These are phyloP conservation scores for Solanum paucissectum DNA, from an alignment of 257 asterid species.

Conservation along the genomic window DNA sequence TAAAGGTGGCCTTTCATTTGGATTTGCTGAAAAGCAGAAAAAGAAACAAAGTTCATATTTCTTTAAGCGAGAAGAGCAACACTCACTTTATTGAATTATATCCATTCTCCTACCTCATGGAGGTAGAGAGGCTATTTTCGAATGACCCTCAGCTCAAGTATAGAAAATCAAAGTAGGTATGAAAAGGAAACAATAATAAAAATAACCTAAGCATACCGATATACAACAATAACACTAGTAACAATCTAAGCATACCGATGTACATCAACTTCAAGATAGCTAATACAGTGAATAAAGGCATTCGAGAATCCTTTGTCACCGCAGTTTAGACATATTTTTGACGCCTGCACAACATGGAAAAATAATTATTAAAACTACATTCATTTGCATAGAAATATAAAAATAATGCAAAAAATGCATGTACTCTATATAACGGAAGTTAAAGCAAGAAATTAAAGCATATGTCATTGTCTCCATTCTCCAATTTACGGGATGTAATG, in stretches of 20 bases:
- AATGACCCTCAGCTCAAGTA: too few relatives aligned
- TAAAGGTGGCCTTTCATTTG: too few relatives aligned
- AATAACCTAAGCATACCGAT: too few relatives aligned
- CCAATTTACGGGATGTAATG: background rate
- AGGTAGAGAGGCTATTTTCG: too few relatives aligned
- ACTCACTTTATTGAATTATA: too few relatives aligned
- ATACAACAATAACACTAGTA: background rate
- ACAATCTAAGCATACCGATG: background rate
- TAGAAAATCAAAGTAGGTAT: background rate
- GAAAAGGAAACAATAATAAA: too few relatives aligned
- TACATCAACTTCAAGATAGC: slow-evolving; percentile 19
- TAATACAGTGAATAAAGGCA: slow-evolving; percentile 45
- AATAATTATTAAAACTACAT: background rate
- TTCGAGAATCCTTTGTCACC: slow-evolving; percentile 41
- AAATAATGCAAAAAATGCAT: background rate
- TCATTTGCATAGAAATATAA: background rate
- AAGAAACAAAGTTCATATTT: too few relatives aligned
- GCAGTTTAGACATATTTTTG: slow-evolving; percentile 37
- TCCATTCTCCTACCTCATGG: too few relatives aligned
- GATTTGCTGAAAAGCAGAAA: too few relatives aligned
- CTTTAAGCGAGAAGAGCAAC: too few relatives aligned
- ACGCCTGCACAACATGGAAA: slow-evolving; percentile 22
- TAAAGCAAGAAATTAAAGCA: background rate
- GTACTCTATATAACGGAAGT: background rate
- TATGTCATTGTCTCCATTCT: background rate